Evolutionary conservation across 495 filamentous ascomycete species (phyloP), one percentile per base, ranked within the genome.

Genomic region (Penicillium lagena): DNA sequence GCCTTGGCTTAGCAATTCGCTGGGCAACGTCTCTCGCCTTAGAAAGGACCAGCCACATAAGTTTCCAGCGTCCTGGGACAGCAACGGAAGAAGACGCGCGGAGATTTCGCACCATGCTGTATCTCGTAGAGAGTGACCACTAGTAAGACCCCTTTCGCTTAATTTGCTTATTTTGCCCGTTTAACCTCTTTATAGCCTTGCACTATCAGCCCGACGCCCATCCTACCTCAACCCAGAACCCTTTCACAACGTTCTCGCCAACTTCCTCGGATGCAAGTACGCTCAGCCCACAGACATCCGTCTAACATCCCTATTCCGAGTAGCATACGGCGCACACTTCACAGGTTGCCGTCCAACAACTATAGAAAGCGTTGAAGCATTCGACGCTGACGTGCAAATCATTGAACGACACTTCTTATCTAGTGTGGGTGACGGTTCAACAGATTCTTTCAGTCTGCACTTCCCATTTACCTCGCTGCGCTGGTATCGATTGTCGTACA

Each of bases 301-400:
- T 1, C 29, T 43, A 12, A 22, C 32, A 36, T 35, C 41, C 5
- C 32, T 43, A 2, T 43, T 43, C 32, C 12, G n/a, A 7, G 41
- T 43, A 1, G 41, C 41, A 11, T 43, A 33, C 28, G n/a, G 32
- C n/a, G 41, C 41, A 4, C 33, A 43, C 12, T 36, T 33, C 10
- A 43, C 28, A 5, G 41, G 41, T 0, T 43, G 41, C 13, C 41
- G 41, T 8, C 41, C 41, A 29, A 34, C 29, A 14, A 43, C 90
- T 89, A 70, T 96, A 95, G 13, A 91, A 89, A 27, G 85, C 88
- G 75, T 96, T 95, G 82, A 96, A 95, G 75, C 90, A 95, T 72
- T 96, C 90, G n/a, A 79, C 78, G 12, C 82, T 64, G 27, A 80
- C 62, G 40, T 43, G 32, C 2, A 43, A 9, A 10, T 43, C 2